Conservation (phyloP, 192 early-diverging fungal genomes). For the Backusella tuberculispora region DNA sequence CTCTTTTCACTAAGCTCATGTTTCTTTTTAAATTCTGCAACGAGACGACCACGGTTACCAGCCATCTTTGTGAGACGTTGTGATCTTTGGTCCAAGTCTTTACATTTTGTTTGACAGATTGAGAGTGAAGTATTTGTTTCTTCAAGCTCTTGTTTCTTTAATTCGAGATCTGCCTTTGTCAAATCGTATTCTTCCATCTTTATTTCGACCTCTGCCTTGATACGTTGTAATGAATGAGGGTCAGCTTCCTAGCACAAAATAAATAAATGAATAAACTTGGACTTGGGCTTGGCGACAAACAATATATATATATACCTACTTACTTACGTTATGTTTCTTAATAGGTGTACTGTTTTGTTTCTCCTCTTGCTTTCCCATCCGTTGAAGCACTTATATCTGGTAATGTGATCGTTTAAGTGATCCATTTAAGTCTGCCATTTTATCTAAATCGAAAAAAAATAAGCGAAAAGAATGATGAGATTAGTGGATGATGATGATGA, state of each 20-base stretch:
- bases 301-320: background rate
- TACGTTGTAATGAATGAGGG: background rate
- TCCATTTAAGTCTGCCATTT: no score
- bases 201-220: background rate
- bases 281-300: background rate
- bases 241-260: background rate
- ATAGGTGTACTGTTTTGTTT: background rate
- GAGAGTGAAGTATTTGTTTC: no score
- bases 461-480: background rate
- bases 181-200: background rate
- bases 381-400: background rate
- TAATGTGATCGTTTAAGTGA: background rate
- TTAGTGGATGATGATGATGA: background rate
- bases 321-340: background rate
- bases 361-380: background rate
- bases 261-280: background rate
- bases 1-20: background rate
- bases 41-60: background rate
- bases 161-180: background rate
- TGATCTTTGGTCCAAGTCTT: background rate
- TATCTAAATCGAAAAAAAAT: background rate
- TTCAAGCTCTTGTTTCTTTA: no score
- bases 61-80: background rate
- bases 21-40: background rate
- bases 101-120: background rate